Conservation (phyloP, 768 basidiomycete genomes). For the Boletales sp. region DNA sequence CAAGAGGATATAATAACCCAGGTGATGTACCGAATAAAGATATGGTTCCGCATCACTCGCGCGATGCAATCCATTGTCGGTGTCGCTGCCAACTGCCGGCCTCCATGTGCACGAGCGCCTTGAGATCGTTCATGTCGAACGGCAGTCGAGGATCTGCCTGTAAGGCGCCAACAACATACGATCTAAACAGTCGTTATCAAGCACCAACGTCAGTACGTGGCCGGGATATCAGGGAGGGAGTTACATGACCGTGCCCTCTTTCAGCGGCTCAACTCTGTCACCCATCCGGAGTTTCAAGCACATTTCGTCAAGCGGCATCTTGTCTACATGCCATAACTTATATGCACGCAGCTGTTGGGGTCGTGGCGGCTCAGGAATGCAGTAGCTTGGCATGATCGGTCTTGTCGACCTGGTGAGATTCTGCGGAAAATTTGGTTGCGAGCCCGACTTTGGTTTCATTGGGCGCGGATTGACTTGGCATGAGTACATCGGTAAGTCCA, state of each 20-base stretch:
- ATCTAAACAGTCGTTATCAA: constrained; percentile 23
- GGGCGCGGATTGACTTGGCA: constrained; percentile 22
- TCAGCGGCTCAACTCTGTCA: constrained; percentile 36
- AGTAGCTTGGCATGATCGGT: constrained; percentile 18
- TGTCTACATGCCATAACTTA: constrained; percentile 38
- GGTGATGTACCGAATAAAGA: background rate
- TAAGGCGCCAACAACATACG: constrained; percentile 42
- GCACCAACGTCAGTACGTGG: background rate
- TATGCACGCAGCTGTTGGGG: constrained; percentile 44
- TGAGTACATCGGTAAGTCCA: constrained; percentile 24
- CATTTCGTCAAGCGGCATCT: constrained; percentile 36
- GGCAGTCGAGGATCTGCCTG: constrained; percentile 37
- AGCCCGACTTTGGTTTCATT: background rate
- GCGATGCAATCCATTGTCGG: constrained; percentile 34
- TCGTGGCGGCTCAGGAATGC: constrained; percentile 26
- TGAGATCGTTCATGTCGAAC: constrained; percentile 34
- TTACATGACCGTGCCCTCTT: constrained; percentile 46
- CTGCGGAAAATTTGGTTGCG: background rate
- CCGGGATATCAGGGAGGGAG: constrained; percentile 4
- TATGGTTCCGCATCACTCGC: constrained; percentile 6
- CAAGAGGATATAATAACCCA: background rate
- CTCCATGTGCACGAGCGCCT: constrained; percentile 37
- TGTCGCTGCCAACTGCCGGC: constrained; percentile 41
- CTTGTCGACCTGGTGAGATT: background rate
- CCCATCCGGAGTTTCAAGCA: constrained; percentile 35